These are phyloP conservation scores for Fusarium nurragi DNA, from an alignment of 2,329 filamentous ascomycete species.

Conservation along the genomic window DNA sequence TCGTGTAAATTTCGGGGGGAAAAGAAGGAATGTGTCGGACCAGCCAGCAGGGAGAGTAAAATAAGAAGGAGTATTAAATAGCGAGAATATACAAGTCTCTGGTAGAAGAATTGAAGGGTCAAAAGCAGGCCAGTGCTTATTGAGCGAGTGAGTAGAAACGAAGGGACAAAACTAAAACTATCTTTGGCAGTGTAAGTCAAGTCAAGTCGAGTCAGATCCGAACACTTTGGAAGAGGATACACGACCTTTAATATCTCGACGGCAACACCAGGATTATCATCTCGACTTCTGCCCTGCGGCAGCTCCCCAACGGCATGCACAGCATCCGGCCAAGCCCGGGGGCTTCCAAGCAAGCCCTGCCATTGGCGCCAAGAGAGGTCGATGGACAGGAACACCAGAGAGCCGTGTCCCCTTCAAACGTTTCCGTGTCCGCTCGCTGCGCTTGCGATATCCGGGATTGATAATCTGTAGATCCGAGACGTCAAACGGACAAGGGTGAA, in stretches of 20 bases:
- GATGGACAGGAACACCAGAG: slow-evolving; percentile 20
- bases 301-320: slow-evolving; percentile 12
- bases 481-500: slow-evolving; percentile 21
- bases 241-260: slow-evolving; percentile 16
- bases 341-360: slow-evolving; percentile 16
- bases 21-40: slow-evolving; percentile 29
- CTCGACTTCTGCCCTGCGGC: slow-evolving; percentile 1
- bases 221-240: neutral
- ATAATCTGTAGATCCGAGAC: slow-evolving; percentile 23
- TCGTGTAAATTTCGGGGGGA: slow-evolving; percentile 41
- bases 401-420: slow-evolving; percentile 31
- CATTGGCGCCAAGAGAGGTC: slow-evolving; percentile 29
- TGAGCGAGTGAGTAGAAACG: slow-evolving; percentile 28
- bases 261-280: slow-evolving; percentile 7
- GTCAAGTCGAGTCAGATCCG: slow-evolving; percentile 18
- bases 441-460: slow-evolving; percentile 10
- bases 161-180: slow-evolving; percentile 33
- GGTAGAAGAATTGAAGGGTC: slow-evolving; percentile 15
- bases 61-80: slow-evolving; percentile 21
- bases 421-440: slow-evolving; percentile 17
- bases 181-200: slow-evolving; percentile 13
- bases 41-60: slow-evolving; percentile 32
- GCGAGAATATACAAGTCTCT: neutral
- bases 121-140: slow-evolving; percentile 41
- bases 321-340: slow-evolving; percentile 29